Conservation (phyloP, 257 asterid genomes). For the Scutellaria baicalensis region DNA sequence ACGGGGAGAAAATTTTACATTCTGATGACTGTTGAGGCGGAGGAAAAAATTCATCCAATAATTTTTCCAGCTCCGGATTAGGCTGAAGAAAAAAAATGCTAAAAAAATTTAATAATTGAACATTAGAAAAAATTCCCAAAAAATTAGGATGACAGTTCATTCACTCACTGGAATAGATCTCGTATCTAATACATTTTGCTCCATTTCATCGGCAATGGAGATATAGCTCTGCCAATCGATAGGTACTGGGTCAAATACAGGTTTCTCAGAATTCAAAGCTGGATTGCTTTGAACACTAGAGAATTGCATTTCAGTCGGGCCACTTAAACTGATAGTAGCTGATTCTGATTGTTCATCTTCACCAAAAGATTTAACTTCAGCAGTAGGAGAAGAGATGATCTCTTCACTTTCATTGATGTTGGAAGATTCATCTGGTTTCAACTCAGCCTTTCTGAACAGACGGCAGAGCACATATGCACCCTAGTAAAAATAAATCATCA, state of each 20-base stretch:
- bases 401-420: slow-evolving; percentile 43
- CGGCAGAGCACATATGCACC: slow-evolving; percentile 90
- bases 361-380: slow-evolving; percentile 28
- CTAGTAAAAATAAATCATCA: slow-evolving; percentile 31
- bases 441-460: slow-evolving; percentile 64
- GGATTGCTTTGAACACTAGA: slow-evolving; percentile 23
- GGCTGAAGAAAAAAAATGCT: slow-evolving; percentile 33
- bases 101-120: not conserved
- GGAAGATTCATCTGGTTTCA: slow-evolving; percentile 53
- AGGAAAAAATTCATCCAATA: slow-evolving; percentile 33
- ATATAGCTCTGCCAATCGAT: slow-evolving; percentile 12
- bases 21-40: slow-evolving; percentile 30
- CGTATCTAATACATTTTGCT: slow-evolving; percentile 6
- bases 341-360: slow-evolving; percentile 51
- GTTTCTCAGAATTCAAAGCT: slow-evolving; percentile 18
- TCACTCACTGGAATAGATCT: slow-evolving; percentile 49
- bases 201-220: slow-evolving; percentile 23
- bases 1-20: slow-evolving; percentile 59
- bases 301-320: slow-evolving; percentile 23
- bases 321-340: slow-evolving; percentile 27
- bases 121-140: not conserved
- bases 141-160: not conserved
- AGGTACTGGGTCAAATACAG: slow-evolving; percentile 12
- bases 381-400: slow-evolving; percentile 34
- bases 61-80: slow-evolving; percentile 53